Base-by-base conservation (phyloP, 192 early-diverging fungal genomes). In the Chytriomyces sp. region DNA sequence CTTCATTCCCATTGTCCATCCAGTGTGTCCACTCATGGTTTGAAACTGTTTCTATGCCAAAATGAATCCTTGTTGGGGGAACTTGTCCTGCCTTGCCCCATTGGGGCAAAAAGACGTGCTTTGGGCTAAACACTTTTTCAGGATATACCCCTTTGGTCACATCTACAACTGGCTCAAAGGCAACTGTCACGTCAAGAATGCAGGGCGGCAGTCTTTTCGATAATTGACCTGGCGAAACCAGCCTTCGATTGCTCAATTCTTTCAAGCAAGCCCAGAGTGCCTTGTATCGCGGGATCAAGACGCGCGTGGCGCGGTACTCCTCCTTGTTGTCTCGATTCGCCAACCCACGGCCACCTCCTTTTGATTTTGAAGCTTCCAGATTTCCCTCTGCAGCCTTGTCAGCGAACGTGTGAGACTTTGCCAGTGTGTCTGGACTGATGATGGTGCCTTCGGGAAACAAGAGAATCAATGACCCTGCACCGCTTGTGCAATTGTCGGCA, bases 361-460 rank as follows among this genome's bases (percentile, higher is more conserved):
- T 44, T 19, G 41, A 83, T 39, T 82, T 44, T n/a, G 78, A 78
- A 5, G 74, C 61, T 34, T 77, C 79, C 38, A 67, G 32, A n/a
- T n/a, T n/a, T n/a, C n/a, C n/a, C n/a, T n/a, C n/a, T n/a, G n/a
- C n/a, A n/a, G n/a, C 55, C 52, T 78, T 77, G 54, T 90, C 84
- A 0, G 91, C 91, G 75, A 86, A 98, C 7, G 80, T 78, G 59
- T 83, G 72, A 3, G 91, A 92, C 14, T 88, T 89, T 59, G 76
- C 83, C 5, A 88, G 86, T 41, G 91, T 93, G 64, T 87, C 85
- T 19, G 88, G 76, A 36, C 92, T 93, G 31, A 94, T 85, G 7
- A 95, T 90, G 19, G 96, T 99, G 64, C 96, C 96, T 80, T 99
- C 96, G 0, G 96, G 96, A 80, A 95, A 99, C n/a, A 99, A 83